A percentile compares a stretch with the other conserved stretches of the same genome.
Evolutionary conservation across 495 filamentous ascomycete species (phyloP).

Genomic region (Letharia columbiana): DNA sequence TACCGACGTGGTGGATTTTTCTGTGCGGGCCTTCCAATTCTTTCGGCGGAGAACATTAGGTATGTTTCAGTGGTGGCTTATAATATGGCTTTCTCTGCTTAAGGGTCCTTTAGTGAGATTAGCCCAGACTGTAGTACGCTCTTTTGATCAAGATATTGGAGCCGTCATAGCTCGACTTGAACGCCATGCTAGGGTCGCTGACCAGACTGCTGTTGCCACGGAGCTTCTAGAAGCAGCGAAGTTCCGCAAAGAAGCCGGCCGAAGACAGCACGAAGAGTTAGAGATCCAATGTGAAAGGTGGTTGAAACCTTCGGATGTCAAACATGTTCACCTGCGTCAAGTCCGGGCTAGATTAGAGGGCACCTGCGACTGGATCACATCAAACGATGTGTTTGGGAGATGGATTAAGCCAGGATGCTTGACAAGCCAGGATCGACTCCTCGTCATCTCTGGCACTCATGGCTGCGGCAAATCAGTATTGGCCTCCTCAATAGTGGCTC

Average conservation of each 20-base stretch:
- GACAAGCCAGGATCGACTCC: background rate
- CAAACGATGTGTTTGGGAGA: background rate
- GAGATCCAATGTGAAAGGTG: background rate
- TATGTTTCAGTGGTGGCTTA: background rate
- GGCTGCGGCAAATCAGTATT: conserved; percentile 1
- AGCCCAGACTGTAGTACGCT: background rate
- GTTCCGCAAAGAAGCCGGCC: background rate
- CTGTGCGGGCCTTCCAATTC: background rate
- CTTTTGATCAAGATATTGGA: background rate
- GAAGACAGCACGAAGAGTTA: background rate
- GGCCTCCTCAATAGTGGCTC: background rate
- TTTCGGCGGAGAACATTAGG: background rate
- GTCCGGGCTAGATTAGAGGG: background rate
- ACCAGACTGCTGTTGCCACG: background rate
- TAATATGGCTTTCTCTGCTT: background rate
- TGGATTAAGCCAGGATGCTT: background rate
- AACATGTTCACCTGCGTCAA: background rate
- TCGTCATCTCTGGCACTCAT: conserved; percentile 2
- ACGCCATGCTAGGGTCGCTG: background rate
- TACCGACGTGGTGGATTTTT: background rate
- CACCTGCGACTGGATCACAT: conserved; percentile 1
- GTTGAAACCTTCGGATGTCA: conserved; percentile 3
- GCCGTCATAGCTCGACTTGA: conserved; percentile 1
- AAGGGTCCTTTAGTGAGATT: background rate
- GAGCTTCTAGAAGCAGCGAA: background rate